Conservation (phyloP, 495 filamentous ascomycete genomes). For the Penicillium roqueforti region DNA sequence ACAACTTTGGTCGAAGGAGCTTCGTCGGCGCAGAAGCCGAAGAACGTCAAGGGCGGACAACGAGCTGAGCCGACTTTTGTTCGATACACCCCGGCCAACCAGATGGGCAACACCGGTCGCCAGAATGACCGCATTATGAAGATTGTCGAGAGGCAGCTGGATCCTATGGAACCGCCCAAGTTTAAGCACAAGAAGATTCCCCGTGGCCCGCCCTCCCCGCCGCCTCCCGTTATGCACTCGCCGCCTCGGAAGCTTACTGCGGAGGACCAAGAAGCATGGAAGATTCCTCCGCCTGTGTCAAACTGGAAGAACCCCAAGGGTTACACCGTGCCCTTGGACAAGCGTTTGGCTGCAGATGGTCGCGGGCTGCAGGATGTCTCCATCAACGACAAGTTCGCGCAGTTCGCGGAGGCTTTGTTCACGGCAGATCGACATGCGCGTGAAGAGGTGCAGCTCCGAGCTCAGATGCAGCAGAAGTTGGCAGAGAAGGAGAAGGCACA, state of each 20-base stretch:
- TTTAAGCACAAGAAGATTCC: slow-evolving; percentile 99
- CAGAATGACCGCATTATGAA: slow-evolving; percentile 98
- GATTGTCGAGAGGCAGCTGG: slow-evolving; percentile 89
- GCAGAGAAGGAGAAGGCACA: slow-evolving; percentile 94
- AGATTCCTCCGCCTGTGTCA: slow-evolving; percentile 87
- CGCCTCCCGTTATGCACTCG: slow-evolving; percentile 92
- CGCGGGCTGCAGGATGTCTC: slow-evolving; percentile 89
- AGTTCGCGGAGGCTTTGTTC: slow-evolving; percentile 90
- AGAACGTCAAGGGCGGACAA: slow-evolving; percentile 77
- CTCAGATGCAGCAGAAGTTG: slow-evolving; percentile 91
- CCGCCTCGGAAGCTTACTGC: slow-evolving; percentile 93
- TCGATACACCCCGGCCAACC: slow-evolving; percentile 89
- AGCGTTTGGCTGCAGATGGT: slow-evolving; percentile 93
- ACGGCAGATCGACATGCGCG: slow-evolving; percentile 92
- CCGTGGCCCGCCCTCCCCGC: slow-evolving; percentile 85
- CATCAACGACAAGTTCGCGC: slow-evolving; percentile 98
- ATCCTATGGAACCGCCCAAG: slow-evolving; percentile 98
- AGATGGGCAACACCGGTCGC: slow-evolving; percentile 87
- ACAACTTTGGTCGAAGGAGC: slow-evolving; percentile 78
- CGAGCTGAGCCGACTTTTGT: slow-evolving; percentile 88
- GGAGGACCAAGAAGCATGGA: slow-evolving; percentile 96
- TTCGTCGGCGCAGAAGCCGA: slow-evolving; percentile 88
- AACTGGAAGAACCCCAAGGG: slow-evolving; percentile 99
- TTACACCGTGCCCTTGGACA: slow-evolving; percentile 94
- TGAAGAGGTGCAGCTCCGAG: slow-evolving; percentile 90